Conservation (phyloP, 106 monocot species). For the Acanthochlamys bracteata region DNA sequence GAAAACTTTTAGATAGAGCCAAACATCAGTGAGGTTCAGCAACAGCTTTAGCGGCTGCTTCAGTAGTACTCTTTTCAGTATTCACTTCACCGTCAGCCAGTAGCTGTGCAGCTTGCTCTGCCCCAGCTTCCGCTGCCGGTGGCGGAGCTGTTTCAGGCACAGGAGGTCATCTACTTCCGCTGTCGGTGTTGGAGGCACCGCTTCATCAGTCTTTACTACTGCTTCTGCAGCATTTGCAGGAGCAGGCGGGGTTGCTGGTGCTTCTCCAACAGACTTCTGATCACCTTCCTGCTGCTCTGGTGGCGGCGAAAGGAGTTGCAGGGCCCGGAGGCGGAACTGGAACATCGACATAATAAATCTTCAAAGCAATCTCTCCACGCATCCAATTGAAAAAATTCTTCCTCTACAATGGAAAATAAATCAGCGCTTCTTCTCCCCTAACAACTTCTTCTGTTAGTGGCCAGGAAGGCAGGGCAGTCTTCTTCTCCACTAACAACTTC, state of each 20-base stretch:
- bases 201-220: background rate
- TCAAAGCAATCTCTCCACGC: conserved; percentile 58
- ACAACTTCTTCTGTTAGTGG: too few relatives aligned
- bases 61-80: background rate
- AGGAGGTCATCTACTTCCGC: background rate
- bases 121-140: background rate
- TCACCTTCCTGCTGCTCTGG: too few relatives aligned
- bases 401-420: conserved; percentile 74
- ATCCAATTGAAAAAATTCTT: conserved; percentile 81
- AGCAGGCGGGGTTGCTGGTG: background rate
- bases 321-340: conserved; percentile 17
- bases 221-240: conserved; percentile 3
- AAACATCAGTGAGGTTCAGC: too few relatives aligned
- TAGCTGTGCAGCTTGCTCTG: background rate
- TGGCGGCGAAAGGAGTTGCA: conserved; percentile 13
- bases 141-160: too few relatives aligned
- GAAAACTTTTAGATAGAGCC: too few relatives aligned
- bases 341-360: conserved; percentile 58
- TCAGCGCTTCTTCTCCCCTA: conserved; percentile 86
- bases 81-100: background rate
- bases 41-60: background rate
- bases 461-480: too few relatives aligned
- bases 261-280: background rate
- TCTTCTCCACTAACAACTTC: too few relatives aligned
- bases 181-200: background rate